A percentile compares a stretch with the other conserved stretches of the same genome.
phyloP scores from a whole-genome alignment of 768 basidiomycete species.

The Kwoniella europaea region DNA sequence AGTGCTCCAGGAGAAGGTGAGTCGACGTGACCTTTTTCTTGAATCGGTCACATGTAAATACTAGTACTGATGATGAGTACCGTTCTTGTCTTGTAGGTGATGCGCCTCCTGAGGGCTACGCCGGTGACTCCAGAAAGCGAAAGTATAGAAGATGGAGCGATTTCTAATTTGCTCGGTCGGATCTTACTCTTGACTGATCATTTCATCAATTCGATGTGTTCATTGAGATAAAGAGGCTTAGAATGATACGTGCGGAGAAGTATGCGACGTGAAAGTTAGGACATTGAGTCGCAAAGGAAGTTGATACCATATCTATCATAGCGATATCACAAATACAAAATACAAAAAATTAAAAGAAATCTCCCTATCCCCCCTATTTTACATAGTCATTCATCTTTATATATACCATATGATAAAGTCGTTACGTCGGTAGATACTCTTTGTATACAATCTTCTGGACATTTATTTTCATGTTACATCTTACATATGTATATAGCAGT shows the following conservation, averaged over 20 bases:
- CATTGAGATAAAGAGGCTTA: too few species aligned
- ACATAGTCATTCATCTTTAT: not conserved
- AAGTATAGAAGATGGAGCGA: conserved; percentile 8
- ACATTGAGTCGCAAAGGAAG: not conserved
- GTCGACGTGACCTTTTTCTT: not conserved
- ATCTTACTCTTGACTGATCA: too few species aligned
- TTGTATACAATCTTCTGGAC: conserved; percentile 6
- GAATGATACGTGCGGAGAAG: too few species aligned
- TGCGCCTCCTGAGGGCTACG: not conserved
- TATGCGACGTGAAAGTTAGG: too few species aligned
- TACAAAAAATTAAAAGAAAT: not conserved
- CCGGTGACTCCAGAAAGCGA: not conserved
- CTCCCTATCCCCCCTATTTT: not conserved
- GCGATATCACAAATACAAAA: not conserved
- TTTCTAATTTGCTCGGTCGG: conserved; percentile 1
- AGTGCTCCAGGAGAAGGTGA: conserved; percentile 10
- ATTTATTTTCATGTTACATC: not conserved
- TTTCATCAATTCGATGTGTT: too few species aligned
- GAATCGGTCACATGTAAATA: not conserved
- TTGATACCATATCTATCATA: not conserved
- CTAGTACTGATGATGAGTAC: too few species aligned
- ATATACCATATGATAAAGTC: not conserved
- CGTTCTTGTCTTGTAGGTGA: not conserved
- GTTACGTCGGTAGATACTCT: not conserved
- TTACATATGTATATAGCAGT: not conserved